Evolutionary conservation across 805 yeast species (phyloP), one percentile per base, ranked within the genome.

Genomic region (Phaffomyces opuntiae): DNA sequence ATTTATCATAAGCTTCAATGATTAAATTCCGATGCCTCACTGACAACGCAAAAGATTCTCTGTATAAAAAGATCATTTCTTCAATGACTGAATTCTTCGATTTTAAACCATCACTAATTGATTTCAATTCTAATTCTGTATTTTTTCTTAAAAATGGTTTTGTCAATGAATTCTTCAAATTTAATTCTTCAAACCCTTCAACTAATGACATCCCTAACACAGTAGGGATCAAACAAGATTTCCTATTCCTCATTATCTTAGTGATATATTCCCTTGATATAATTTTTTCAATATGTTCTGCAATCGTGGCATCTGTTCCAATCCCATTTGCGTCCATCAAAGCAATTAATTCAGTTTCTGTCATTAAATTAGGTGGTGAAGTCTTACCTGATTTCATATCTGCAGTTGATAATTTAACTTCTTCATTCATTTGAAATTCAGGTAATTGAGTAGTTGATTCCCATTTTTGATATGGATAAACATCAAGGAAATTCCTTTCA

Each of bases 241-340:
- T 67, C 38, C 65, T 66, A 8, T 52, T 52, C 49, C 65, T 69
- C 17, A 42, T 44, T 9, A 72, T 68, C 39, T 70, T 80, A 16
- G 63, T 65, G 5, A 87, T 77, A 56, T 90, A 95, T 17, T 80
- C 78, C 44, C 99, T 66, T 11, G 63, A 62, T 27, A 75, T 66
- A 38, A 93, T 80, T 59, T 86, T 90, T 47, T 85, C 89, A 35
- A 93, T 93, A 64, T 93, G 99, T 38, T 93, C 99, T 0, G 98
- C 99, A 64, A 93, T 95, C 0, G 99, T 93, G 1, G 99, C 99
- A 68, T 93, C 99, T 0, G 99, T 93, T 3, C 99, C 99, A 39
- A 93, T 93, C 0, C 98, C 98, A 63, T 93, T 93, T 11, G 81
- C 86, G 67, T 95, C 98, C 99, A 93, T 93, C 40, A 93, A 67